Evolutionary conservation across 2,329 filamentous ascomycete genomes (phyloP).

Genomic region (Colletotrichum sp.): DNA sequence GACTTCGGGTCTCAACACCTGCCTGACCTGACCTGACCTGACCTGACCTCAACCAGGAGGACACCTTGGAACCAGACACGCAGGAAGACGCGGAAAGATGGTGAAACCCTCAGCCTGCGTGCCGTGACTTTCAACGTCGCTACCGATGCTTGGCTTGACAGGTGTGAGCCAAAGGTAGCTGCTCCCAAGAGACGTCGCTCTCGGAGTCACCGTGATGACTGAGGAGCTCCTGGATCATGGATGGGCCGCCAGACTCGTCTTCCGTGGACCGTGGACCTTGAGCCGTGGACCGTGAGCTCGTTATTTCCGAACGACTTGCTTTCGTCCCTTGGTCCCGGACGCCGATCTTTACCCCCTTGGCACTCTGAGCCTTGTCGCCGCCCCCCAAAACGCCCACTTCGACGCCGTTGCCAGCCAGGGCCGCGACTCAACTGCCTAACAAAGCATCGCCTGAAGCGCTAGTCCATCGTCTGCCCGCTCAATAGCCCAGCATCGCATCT

Average conservation of each 20-base stretch:
- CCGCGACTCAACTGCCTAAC: conserved; percentile 3
- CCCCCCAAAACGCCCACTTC: not conserved
- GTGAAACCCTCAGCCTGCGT: not conserved
- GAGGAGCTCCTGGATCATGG: conserved; percentile 5
- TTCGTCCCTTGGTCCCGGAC: not conserved
- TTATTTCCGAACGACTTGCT: conserved; percentile 13
- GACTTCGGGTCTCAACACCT: not conserved
- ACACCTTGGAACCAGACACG: not conserved
- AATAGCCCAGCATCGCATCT: not conserved
- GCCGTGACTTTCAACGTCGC: not conserved
- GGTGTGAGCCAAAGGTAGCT: not conserved
- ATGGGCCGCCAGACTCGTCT: conserved; percentile 1
- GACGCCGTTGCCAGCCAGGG: not conserved
- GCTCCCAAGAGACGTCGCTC: not conserved
- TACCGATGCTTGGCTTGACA: not conserved
- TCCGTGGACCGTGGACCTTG: not conserved
- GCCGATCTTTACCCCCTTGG: conserved; percentile 19
- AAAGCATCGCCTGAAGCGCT: conserved; percentile 8
- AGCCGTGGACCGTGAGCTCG: not conserved
- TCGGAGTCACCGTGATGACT: conserved; percentile 22
- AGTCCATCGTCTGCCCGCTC: not conserved
- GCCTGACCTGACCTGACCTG: not conserved
- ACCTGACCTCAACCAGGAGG: not conserved
- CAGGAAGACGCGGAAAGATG: not conserved
- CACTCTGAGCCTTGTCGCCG: not conserved